Percentiles rank a stretch among this genome's conserved stretches.
Conservation (phyloP, 495 filamentous ascomycete genomes). For the Diplogelasinospora grovesii region DNA sequence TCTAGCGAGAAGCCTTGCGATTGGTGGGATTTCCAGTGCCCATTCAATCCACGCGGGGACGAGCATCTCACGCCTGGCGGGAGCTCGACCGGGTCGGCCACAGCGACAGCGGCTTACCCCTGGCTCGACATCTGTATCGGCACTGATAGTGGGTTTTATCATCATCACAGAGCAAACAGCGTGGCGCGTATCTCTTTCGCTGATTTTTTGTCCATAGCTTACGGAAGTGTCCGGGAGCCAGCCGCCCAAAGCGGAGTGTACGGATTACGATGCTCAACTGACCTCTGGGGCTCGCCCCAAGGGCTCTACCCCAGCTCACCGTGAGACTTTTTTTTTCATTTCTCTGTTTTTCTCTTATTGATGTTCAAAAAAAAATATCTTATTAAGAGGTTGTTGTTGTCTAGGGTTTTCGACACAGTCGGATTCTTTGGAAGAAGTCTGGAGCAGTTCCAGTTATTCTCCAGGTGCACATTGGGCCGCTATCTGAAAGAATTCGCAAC, state of each 20-base stretch:
- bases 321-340: not conserved
- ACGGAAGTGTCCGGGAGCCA: conserved; percentile 3
- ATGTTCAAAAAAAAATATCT: too few species aligned
- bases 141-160: too few species aligned
- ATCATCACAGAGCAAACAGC: too few species aligned
- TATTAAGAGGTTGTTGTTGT: too few species aligned
- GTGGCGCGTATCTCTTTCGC: too few species aligned
- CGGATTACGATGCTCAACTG: not conserved
- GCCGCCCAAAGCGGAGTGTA: conserved; percentile 1
- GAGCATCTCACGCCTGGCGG: not conserved
- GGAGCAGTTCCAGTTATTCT: not conserved
- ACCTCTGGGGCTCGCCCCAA: not conserved
- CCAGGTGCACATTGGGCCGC: not conserved
- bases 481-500: not conserved
- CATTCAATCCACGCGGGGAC: not conserved
- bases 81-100: conserved; percentile 3
- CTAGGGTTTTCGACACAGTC: conserved; percentile 2
- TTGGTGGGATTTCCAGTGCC: conserved; percentile 2
- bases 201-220: too few species aligned
- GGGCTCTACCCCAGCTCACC: conserved; percentile 1
- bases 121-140: not conserved
- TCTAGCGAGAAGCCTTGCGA: not conserved
- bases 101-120: not conserved
- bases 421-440: not conserved
- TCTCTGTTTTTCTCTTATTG: too few species aligned